phyloP scores from a whole-genome alignment of 805 yeast species.

The Metschnikowia hibisci region DNA sequence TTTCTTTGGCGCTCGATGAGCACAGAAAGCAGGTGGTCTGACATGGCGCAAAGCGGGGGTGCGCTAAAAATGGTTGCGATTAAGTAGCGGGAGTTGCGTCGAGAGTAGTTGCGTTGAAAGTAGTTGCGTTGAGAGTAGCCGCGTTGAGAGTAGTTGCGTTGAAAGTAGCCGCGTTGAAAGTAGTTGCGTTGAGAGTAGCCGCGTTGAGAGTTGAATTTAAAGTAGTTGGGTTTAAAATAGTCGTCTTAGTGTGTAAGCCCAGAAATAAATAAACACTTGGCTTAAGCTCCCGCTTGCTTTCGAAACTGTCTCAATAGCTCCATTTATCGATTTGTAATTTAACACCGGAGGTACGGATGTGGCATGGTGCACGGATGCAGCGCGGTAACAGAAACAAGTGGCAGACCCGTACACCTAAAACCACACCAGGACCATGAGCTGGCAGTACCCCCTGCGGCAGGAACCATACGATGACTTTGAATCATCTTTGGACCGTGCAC shows the following conservation, averaged over 20 bases:
- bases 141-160: not conserved
- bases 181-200: not conserved
- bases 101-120: not conserved
- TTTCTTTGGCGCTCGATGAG: conserved; percentile 11
- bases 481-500: conserved; percentile 60
- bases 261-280: too few relatives aligned
- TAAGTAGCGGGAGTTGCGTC: not conserved
- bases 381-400: not conserved
- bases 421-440: not conserved
- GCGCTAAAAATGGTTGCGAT: not conserved
- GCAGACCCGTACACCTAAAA: not conserved
- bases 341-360: not conserved
- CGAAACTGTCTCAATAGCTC: too few relatives aligned
- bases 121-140: not conserved
- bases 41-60: conserved; percentile 1
- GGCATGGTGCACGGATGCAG: not conserved
- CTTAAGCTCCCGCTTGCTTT: too few relatives aligned
- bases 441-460: conserved; percentile 1
- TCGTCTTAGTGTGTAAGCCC: too few relatives aligned
- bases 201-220: not conserved
- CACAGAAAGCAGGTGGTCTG: conserved; percentile 7
- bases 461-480: conserved; percentile 63
- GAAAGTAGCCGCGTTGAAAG: not conserved
- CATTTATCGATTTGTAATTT: too few relatives aligned
- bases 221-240: too few relatives aligned